Evolutionary conservation across 176 grass and related monocot species (phyloP), one percentile per base, ranked within the genome.

Genomic region (Aegilops umbellulata): DNA sequence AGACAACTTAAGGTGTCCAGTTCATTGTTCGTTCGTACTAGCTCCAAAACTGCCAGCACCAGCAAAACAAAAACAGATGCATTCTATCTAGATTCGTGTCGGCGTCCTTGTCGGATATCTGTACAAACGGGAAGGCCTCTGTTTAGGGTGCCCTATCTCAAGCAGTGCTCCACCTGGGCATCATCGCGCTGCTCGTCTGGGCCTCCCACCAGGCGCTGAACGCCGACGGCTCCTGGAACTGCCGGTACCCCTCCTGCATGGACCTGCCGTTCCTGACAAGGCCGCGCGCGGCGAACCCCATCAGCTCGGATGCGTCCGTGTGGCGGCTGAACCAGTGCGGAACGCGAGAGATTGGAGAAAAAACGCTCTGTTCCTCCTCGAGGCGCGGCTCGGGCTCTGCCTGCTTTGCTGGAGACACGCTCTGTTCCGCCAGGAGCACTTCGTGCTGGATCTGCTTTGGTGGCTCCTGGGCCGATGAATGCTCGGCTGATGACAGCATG

Each of bases 261-360:
- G 91, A 91, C n/a, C 82, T 95, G 58, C 80, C 76, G 69, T 94
- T 91, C 57, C 77, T 88, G 69, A 96, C 65, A 80, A 99, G 53
- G 75, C 97, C 97, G 67, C 94, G 86, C 4, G 92, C 92, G 10
- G 94, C 90, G 15, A 99, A 99, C 55, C 92, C 90, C 97, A 96
- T 93, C 32, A 94, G 72, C 84, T 96, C 94, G 25, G 87, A 86
- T 25, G 90, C 88, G 44, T 94, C 88, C 72, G 68, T 72, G n/a
- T 80, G 91, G 38, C 77, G 88, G 7, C 36, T 67, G 85, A 99
- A 87, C 90, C 92, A 88, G 66, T 84, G 88, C 1, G 91, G 83
- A 34, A 88, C 57, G 62, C 70, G 80, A 38, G 74, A 85, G 5
- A 67, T 29, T 30, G 6, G 78, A 87, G 62, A 10, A 7, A 41